phyloP scores from a whole-genome alignment of 129 eudicot species.

The Flaveria brownii region DNA sequence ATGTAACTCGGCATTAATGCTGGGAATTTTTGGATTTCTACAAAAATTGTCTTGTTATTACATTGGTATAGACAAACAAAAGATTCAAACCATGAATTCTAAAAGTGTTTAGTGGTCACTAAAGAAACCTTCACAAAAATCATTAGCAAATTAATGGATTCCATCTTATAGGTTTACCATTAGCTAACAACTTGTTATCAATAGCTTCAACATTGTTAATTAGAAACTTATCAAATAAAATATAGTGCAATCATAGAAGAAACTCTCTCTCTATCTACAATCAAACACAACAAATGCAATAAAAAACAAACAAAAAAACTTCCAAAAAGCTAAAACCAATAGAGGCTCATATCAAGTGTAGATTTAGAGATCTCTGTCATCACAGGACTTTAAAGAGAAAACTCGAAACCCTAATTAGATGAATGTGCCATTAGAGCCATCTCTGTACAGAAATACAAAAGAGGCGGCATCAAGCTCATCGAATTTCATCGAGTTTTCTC shows the following conservation, averaged over 20 bases:
- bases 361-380: constrained; percentile 48
- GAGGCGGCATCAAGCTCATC: constrained; percentile 30
- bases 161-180: too few species aligned
- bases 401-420: neutral
- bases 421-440: constrained; percentile 37
- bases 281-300: constrained; percentile 26
- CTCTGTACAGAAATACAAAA: neutral
- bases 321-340: neutral
- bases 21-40: too few species aligned
- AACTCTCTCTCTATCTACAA: constrained; percentile 15
- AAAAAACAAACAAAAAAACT: neutral
- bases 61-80: too few species aligned
- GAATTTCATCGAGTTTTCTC: neutral
- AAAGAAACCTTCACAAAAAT: too few species aligned
- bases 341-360: constrained; percentile 45
- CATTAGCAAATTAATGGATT: too few species aligned
- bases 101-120: too few species aligned
- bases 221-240: too few species aligned
- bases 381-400: constrained; percentile 2
- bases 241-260: neutral
- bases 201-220: too few species aligned
- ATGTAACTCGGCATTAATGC: too few species aligned
- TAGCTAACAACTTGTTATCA: too few species aligned
- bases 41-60: too few species aligned
- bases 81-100: too few species aligned